Evolutionary conservation across 1,284 basidiomycete species (phyloP).

Genomic region (Termitomyces sp.): DNA sequence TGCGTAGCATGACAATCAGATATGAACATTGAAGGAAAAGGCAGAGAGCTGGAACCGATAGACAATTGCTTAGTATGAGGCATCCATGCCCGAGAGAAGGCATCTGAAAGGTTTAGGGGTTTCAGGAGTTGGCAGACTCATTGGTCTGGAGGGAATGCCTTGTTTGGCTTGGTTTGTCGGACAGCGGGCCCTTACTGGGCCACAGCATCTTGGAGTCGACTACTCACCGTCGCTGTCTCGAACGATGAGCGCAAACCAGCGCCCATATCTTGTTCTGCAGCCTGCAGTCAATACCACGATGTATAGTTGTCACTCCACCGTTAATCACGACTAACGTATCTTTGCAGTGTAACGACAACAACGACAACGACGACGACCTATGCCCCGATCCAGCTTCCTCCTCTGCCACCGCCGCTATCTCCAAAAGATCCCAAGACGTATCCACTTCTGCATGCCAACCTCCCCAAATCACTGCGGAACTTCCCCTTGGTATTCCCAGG

Average conservation of each 20-base stretch:
- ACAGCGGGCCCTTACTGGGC: not conserved
- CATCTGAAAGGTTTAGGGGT: not conserved
- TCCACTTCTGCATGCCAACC: slow-evolving; percentile 63
- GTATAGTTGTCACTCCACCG: slow-evolving; percentile 35
- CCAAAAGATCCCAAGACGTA: slow-evolving; percentile 77
- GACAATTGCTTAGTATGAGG: not conserved
- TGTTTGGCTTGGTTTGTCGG: slow-evolving; percentile 15
- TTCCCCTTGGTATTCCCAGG: slow-evolving; percentile 77
- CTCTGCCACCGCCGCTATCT: slow-evolving; percentile 59
- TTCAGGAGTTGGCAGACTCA: not conserved
- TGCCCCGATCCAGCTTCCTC: slow-evolving; percentile 72
- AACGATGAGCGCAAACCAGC: slow-evolving; percentile 50
- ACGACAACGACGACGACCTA: slow-evolving; percentile 82
- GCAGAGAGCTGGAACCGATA: not conserved
- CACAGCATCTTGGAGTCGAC: slow-evolving; percentile 1
- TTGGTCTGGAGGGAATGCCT: not conserved
- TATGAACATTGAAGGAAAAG: not conserved
- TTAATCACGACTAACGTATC: not conserved
- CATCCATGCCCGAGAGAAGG: not conserved
- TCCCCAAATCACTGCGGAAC: slow-evolving; percentile 63
- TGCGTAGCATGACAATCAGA: not conserved
- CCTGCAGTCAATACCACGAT: slow-evolving; percentile 76
- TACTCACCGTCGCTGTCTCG: slow-evolving; percentile 12
- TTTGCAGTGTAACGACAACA: slow-evolving; percentile 71
- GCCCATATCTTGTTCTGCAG: slow-evolving; percentile 62